These are phyloP conservation scores for Hygrophila difformis DNA, from an alignment of 257 asterid genomes.

Conservation along the genomic window DNA sequence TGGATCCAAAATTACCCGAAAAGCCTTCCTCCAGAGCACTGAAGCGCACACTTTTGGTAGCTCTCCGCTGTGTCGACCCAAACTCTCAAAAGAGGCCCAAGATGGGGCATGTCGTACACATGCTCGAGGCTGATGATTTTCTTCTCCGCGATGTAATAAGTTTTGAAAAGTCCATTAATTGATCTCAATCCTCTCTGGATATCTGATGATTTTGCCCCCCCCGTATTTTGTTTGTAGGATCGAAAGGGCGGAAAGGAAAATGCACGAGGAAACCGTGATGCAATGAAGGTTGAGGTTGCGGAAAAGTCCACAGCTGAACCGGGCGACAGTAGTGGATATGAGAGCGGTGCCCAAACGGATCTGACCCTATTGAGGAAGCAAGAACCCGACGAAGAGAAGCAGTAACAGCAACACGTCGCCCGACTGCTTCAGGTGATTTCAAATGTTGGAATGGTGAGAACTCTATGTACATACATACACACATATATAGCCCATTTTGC, in stretches of 20 bases:
- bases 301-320: conserved; percentile 50
- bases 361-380: conserved; percentile 41
- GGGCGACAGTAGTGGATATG: conserved; percentile 87
- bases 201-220: not conserved
- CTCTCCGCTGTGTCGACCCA: conserved; percentile 81
- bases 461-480: too few relatives aligned
- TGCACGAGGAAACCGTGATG: conserved; percentile 29
- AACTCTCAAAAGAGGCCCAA: conserved; percentile 78
- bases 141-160: conserved; percentile 67
- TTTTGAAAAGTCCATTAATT: not conserved
- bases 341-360: conserved; percentile 62
- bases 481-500: too few relatives aligned
- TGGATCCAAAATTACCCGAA: conserved; percentile 69
- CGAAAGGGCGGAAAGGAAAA: conserved; percentile 47
- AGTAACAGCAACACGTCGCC: too few relatives aligned
- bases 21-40: conserved; percentile 76
- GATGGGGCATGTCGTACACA: conserved; percentile 92
- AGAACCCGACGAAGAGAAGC: conserved; percentile 55
- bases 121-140: conserved; percentile 86
- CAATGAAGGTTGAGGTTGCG: conserved; percentile 26
- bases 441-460: too few relatives aligned
- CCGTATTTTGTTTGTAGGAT: conserved; percentile 28
- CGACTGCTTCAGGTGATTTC: too few relatives aligned
- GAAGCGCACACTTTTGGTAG: conserved; percentile 78
- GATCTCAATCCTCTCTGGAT: not conserved